A percentile compares a stretch with the other conserved stretches of the same genome.
These are phyloP conservation scores for Catunica adiposa DNA, from an alignment of 2,329 filamentous ascomycete genomes.

Conservation along the genomic window DNA sequence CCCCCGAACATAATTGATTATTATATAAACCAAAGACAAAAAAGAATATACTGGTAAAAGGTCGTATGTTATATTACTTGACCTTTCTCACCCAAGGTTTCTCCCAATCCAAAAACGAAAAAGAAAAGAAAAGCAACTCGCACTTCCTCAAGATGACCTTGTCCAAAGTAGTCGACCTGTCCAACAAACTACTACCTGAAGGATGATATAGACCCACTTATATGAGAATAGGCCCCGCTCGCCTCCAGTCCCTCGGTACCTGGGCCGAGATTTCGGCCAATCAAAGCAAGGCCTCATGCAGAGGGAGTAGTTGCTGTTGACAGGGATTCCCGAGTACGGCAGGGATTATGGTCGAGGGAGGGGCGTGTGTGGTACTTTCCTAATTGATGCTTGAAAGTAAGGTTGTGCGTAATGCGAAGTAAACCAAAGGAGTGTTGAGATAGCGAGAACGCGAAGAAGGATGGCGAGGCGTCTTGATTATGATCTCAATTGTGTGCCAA, in stretches of 20 bases:
- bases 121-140: background rate
- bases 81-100: background rate
- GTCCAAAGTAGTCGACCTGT: background rate
- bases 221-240: background rate
- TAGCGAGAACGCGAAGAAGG: too few relatives aligned
- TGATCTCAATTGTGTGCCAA: too few relatives aligned
- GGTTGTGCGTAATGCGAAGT: background rate
- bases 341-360: background rate
- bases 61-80: background rate
- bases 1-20: too few relatives aligned
- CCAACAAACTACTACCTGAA: background rate
- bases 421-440: background rate
- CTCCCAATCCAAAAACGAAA: too few relatives aligned
- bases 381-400: background rate
- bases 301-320: background rate
- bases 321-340: background rate
- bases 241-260: background rate
- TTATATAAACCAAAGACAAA: too few relatives aligned
- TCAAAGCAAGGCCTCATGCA: background rate
- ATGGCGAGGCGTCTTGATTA: too few relatives aligned
- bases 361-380: constrained; percentile 1
- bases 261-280: background rate
- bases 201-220: constrained; percentile 1
- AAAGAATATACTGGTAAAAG: too few relatives aligned
- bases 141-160: background rate